A percentile compares a stretch with the other conserved stretches of the same genome.
These are phyloP conservation scores for Aspergillus kassunensis DNA, from an alignment of 495 filamentous ascomycete genomes.

Conservation along the genomic window DNA sequence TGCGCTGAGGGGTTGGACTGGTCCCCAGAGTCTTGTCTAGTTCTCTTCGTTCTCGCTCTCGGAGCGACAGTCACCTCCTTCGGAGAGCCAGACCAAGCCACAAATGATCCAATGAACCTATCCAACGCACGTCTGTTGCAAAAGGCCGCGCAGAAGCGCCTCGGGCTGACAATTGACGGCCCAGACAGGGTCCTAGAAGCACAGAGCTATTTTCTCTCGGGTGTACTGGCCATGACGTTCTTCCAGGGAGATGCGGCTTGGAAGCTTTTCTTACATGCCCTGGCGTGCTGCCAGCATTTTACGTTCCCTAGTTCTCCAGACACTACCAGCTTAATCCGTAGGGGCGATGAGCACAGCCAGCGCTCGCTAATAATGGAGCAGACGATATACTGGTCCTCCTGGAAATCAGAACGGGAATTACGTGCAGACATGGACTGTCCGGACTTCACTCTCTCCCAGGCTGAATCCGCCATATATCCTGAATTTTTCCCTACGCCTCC, in stretches of 20 bases:
- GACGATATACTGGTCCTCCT: background rate
- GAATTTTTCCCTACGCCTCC: background rate
- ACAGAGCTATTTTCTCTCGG: background rate
- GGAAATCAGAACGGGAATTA: background rate
- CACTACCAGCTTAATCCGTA: too few relatives aligned
- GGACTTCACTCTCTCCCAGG: background rate
- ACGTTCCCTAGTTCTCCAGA: too few relatives aligned
- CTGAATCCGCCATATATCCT: background rate
- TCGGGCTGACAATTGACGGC: background rate
- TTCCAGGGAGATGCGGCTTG: background rate
- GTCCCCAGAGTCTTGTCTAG: background rate
- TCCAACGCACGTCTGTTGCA: background rate
- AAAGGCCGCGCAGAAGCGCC: background rate
- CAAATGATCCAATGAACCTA: background rate
- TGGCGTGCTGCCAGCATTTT: background rate
- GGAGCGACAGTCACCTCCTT: background rate
- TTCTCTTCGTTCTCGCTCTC: background rate
- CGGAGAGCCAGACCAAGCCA: background rate
- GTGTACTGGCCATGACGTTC: background rate
- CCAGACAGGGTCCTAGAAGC: background rate
- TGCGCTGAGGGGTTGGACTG: background rate
- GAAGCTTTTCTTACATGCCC: background rate
- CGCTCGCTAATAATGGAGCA: background rate
- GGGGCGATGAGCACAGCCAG: background rate
- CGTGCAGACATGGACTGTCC: background rate